These are phyloP conservation scores for Boletus barrowsii DNA, from an alignment of 768 basidiomycete genomes.

Conservation along the genomic window DNA sequence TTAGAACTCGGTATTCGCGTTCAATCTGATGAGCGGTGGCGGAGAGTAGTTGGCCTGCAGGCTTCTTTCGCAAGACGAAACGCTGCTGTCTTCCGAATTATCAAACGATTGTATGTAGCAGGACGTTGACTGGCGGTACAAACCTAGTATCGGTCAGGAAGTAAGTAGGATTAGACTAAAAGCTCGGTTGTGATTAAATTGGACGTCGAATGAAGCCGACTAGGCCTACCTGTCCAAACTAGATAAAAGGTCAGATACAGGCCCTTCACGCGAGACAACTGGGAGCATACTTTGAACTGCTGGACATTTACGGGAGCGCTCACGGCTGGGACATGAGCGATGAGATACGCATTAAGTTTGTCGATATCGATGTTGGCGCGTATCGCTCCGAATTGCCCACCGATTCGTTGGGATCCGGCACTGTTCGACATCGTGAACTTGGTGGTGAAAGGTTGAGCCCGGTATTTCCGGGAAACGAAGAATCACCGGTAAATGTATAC, in stretches of 20 bases:
- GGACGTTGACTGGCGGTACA: constrained; percentile 18
- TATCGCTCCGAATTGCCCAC: constrained; percentile 73
- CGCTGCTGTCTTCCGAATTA: constrained; percentile 42
- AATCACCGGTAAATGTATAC: not conserved
- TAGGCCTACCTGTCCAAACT: constrained; percentile 82
- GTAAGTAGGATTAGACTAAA: constrained; percentile 93
- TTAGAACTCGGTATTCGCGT: constrained; percentile 82
- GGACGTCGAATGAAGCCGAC: not conserved
- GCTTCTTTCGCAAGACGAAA: constrained; percentile 92
- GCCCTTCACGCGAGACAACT: not conserved
- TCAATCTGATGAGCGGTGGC: constrained; percentile 94
- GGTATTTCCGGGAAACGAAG: not conserved
- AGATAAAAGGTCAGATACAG: constrained; percentile 3
- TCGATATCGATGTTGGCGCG: constrained; percentile 66
- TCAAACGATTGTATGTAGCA: constrained; percentile 1
- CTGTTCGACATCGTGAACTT: constrained; percentile 18
- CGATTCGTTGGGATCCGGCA: constrained; percentile 44
- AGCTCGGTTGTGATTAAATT: not conserved
- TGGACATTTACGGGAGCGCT: constrained; percentile 70
- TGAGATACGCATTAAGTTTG: constrained; percentile 65
- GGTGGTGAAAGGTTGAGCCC: too few relatives aligned
- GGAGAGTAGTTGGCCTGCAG: constrained; percentile 81
- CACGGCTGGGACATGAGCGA: constrained; percentile 50
- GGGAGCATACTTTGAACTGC: constrained; percentile 80
- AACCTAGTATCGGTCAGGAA: constrained; percentile 79